Evolutionary conservation across 352 stramenopile species (phyloP).

Genomic region (Peronospora destructor): DNA sequence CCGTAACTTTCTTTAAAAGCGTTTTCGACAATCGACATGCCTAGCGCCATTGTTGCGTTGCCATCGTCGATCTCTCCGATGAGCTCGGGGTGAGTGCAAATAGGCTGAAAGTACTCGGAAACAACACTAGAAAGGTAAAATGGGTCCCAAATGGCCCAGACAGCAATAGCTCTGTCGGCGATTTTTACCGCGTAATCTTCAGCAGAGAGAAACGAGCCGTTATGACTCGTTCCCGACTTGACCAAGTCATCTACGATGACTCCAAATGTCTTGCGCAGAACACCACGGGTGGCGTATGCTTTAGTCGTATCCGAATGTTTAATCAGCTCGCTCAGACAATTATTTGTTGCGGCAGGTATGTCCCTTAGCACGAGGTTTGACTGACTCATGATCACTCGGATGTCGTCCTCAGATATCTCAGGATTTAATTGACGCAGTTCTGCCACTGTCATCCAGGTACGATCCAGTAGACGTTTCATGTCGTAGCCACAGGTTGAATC

Average conservation of each 20-base stretch:
- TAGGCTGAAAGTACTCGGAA: slow-evolving; percentile 40
- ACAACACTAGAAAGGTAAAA: slow-evolving; percentile 39
- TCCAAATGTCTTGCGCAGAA: slow-evolving; percentile 41
- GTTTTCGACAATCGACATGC: slow-evolving; percentile 29
- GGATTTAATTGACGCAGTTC: slow-evolving; percentile 22
- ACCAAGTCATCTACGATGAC: slow-evolving; percentile 40
- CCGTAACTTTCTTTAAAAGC: slow-evolving; percentile 37
- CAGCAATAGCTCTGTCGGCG: slow-evolving; percentile 33
- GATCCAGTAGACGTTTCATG: slow-evolving; percentile 29
- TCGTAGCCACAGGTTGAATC: slow-evolving; percentile 30
- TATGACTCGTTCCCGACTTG: slow-evolving; percentile 29
- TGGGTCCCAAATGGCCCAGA: slow-evolving; percentile 37
- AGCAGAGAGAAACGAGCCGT: slow-evolving; percentile 24
- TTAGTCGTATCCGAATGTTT: slow-evolving; percentile 13
- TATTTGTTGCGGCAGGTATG: slow-evolving; percentile 38
- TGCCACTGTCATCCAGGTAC: slow-evolving; percentile 30
- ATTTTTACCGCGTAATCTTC: slow-evolving; percentile 36
- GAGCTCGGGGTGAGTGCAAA: slow-evolving; percentile 37
- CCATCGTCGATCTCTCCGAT: slow-evolving; percentile 44
- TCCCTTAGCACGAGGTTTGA: slow-evolving; percentile 45
- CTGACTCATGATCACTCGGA: slow-evolving; percentile 28
- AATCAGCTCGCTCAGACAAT: slow-evolving; percentile 31
- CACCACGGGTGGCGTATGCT: slow-evolving; percentile 30
- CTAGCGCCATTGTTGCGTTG: slow-evolving; percentile 32
- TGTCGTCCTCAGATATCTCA: slow-evolving; percentile 26